phyloP scores from a whole-genome alignment of 495 filamentous ascomycete genomes.

The Aspergillus panamensis region DNA sequence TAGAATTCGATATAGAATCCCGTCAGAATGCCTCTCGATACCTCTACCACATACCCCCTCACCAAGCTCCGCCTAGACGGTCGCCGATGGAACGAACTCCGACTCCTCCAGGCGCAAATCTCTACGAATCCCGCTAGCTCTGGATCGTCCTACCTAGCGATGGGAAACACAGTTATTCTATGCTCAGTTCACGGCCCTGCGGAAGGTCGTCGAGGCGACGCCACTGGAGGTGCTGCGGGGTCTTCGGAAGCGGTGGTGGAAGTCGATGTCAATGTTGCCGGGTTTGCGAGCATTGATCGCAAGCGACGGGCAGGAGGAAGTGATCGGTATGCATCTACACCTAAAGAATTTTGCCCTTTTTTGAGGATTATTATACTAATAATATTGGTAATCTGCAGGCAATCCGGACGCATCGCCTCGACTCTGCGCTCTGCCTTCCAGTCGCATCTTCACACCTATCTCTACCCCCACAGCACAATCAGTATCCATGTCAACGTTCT shows the following conservation, averaged over 20 bases:
- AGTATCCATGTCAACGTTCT: conserved; percentile 78
- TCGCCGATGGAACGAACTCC: conserved; percentile 96
- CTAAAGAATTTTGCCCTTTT: background rate
- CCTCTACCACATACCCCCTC: conserved; percentile 74
- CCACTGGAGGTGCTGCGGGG: conserved; percentile 42
- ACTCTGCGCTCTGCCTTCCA: conserved; percentile 72
- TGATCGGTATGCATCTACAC: conserved; percentile 62
- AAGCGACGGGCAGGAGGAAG: conserved; percentile 62
- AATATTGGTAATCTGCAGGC: conserved; percentile 43
- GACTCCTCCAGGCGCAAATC: conserved; percentile 82
- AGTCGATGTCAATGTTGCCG: conserved; percentile 83
- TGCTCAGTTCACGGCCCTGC: conserved; percentile 83
- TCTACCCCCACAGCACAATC: conserved; percentile 88
- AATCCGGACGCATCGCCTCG: conserved; percentile 73
- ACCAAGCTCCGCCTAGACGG: conserved; percentile 88
- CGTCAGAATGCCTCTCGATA: conserved; percentile 79
- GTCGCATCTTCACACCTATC: conserved; percentile 70
- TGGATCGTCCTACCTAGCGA: conserved; percentile 84
- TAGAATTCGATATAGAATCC: conserved; percentile 4
- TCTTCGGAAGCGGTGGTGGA: conserved; percentile 58
- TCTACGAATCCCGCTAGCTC: conserved; percentile 87
- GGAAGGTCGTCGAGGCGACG: conserved; percentile 56
- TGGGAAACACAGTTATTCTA: conserved; percentile 95
- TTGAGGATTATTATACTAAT: too few species aligned
- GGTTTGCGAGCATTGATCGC: conserved; percentile 83